Evolutionary conservation across 2,329 filamentous ascomycete species (phyloP), one percentile per base, ranked within the genome.

Genomic region (Talaromyces sp.): DNA sequence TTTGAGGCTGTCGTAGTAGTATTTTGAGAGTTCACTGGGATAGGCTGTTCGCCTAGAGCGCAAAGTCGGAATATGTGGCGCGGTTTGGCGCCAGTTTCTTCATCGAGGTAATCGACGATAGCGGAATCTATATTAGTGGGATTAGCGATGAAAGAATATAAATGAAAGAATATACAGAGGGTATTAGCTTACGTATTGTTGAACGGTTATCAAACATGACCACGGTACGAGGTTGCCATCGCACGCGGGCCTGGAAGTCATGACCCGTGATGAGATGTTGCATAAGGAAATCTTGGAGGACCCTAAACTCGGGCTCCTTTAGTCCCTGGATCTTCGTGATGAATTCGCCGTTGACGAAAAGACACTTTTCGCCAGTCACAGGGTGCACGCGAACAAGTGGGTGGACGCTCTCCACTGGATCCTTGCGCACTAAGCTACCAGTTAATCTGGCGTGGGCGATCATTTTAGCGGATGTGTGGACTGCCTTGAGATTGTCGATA

Each of bases 181-280:
- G 19, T 13, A 36, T n/a, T 36, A 40, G 72, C 76, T 67, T 69
- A 79, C 76, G 76, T 53, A 77, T 71, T 31, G 77, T 77, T 43
- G 68, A 73, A 48, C 78, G 71, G 56, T 80, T 78, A 63, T 80
- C 78, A 65, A 79, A 80, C 63, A 80, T 76, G 15, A 81, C 79
- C 53, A 81, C 75, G 2, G 77, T 79, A 59, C 74, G 71, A 6
- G 78, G 78, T 63, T 76, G 73, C 77, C 77, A 80, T 40, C 73
- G 69, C 31, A 80, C 74, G 17, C 78, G 67, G 35, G 72, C 73
- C 64, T 78, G 76, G 65, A 80, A 77, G 64, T 80, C 78, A 62
- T 78, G 76, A 10, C 76, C 76, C 6, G 68, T 70, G 33, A 77
- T 69, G 51, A 80, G 73, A 61, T 80, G 78, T 59, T 79, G 72